These are phyloP conservation scores for Mycocentrospora acerina DNA, from an alignment of 2,329 filamentous ascomycete species.

Conservation along the genomic window DNA sequence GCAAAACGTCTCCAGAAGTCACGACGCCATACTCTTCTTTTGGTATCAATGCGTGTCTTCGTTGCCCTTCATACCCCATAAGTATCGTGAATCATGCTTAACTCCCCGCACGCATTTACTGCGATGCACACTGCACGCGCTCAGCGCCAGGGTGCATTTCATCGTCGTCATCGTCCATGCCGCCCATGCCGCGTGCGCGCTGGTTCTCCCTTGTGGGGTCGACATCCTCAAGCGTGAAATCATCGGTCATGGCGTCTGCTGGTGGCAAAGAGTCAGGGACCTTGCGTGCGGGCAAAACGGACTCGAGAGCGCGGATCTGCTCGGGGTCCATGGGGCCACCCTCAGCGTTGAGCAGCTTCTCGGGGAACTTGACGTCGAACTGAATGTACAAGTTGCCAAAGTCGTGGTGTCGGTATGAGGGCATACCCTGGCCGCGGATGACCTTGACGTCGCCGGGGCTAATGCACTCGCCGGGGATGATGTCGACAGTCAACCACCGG, in stretches of 20 bases:
- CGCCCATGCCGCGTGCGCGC: slow-evolving; percentile 67
- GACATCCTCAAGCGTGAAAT: slow-evolving; percentile 81
- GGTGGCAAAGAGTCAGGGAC: slow-evolving; percentile 67
- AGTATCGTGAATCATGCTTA: slow-evolving; percentile 9
- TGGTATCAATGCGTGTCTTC: slow-evolving; percentile 5
- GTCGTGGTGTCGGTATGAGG: slow-evolving; percentile 91
- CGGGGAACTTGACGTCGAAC: slow-evolving; percentile 96
- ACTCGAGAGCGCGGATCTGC: slow-evolving; percentile 77
- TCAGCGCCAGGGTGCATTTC: slow-evolving; percentile 65
- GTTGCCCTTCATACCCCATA: slow-evolving; percentile 8
- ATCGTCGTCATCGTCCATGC: slow-evolving; percentile 66
- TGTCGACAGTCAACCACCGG: slow-evolving; percentile 91
- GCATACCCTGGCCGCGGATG: slow-evolving; percentile 96
- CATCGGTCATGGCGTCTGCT: slow-evolving; percentile 85
- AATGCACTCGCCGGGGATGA: slow-evolving; percentile 92
- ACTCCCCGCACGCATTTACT: slow-evolving; percentile 59
- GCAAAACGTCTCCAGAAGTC: slow-evolving; percentile 8
- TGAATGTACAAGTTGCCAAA: slow-evolving; percentile 95
- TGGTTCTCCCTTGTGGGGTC: slow-evolving; percentile 66
- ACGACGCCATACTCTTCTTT: slow-evolving; percentile 5
- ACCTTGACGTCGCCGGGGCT: slow-evolving; percentile 88
- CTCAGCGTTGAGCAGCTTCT: slow-evolving; percentile 46
- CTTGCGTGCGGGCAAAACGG: slow-evolving; percentile 73
- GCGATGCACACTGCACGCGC: slow-evolving; percentile 83
- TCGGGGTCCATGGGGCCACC: slow-evolving; percentile 56